Evolutionary conservation across 495 filamentous ascomycete genomes (phyloP), one percentile per base, ranked within the genome.

Genomic region (Hypomontagnella monticulosa): DNA sequence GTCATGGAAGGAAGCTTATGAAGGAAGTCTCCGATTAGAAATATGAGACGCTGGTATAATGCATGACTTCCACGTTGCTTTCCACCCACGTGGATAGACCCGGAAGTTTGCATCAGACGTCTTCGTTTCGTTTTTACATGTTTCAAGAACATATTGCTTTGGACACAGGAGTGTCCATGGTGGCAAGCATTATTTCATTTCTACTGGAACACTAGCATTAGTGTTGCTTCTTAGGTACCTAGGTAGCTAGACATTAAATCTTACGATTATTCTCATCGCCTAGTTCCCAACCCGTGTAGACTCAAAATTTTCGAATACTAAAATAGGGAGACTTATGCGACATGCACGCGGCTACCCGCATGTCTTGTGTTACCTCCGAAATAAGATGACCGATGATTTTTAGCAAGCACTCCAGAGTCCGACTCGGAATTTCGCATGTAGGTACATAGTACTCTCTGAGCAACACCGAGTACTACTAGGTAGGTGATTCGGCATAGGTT

Each of bases 291-390:
- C 27, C 27, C 37, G 4, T 30, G 32, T 44, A 23, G 30, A 44
- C 34, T 34, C 20, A 4, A 11, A 18, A 12, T 9, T 18, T 18
- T 52, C 48, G 53, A 14, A 59, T 63, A 12, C 59, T 48, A 4
- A 33, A 49, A 59, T 37, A 27, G 11, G 48, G 64, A 44, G 55
- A 49, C 37, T 34, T 55, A 30, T 1, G 47, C 57, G 49, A 52
- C 20, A 61, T 46, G n/a, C 41, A 63, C 23, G 30, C 60, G 60
- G 66, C 32, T 61, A 36, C 43, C 46, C 40, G 55, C 60, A 64
- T 69, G 20, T 34, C 11, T 53, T 20, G 50, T 52, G 46, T 43
- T 30, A 60, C 60, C 32, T 49, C 27, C 27, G 34, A 52, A 12
- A 48, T 48, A 41, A 42, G 11, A 12, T 11, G 36, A 11, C 20